Base-by-base conservation (phyloP, 2,329 filamentous ascomycete species). In the Exophiala spinifera region DNA sequence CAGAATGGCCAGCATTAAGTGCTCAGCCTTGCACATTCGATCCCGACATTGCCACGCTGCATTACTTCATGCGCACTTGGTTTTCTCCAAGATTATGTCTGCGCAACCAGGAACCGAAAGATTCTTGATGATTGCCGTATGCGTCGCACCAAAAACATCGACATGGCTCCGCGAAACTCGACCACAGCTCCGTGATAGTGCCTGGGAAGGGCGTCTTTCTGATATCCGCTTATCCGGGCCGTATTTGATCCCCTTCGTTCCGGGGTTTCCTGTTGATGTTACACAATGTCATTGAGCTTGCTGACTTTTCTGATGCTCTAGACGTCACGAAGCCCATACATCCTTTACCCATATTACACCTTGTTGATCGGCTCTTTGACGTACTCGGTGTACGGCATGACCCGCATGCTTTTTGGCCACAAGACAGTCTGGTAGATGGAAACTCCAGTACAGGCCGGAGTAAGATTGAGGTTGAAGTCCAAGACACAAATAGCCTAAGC, bases 271-370 rank as follows among this genome's bases (percentile, higher is more conserved):
- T 34, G 46, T 39, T 34, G 19, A 45, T 15, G 20, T 14, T n/a
- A n/a, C 14, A 4, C 14, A 28, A 28, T 3, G 19, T 21, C 33
- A 19, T 17, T 33, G 28, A 37, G 23, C 11, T 49, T 46, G 40
- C 47, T 54, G 15, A 56, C 50, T 14, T 48, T 31, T 46, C 33
- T 25, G 23, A 23, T 20, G 20, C 20, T 54, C 39, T 57, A 82
- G 77, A 78, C 82, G 68, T 69, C 75, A 56, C 76, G 79, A 62
- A 81, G 80, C 67, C 75, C 74, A 64, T 79, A 73, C 67, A 69
- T 85, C 70, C 74, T 86, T 61, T 82, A 82, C 68, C 81, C 80
- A 57, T 86, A 81, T 78, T 82, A 84, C 68, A 66, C 71, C 61
- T 36, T 61, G 43, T 34, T 63, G 17, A 48, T 53, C 37, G 61